Evolutionary conservation across 192 early-diverging fungal species (phyloP), one percentile per base, ranked within the genome.

Genomic region (Irineochytrium annulatum): DNA sequence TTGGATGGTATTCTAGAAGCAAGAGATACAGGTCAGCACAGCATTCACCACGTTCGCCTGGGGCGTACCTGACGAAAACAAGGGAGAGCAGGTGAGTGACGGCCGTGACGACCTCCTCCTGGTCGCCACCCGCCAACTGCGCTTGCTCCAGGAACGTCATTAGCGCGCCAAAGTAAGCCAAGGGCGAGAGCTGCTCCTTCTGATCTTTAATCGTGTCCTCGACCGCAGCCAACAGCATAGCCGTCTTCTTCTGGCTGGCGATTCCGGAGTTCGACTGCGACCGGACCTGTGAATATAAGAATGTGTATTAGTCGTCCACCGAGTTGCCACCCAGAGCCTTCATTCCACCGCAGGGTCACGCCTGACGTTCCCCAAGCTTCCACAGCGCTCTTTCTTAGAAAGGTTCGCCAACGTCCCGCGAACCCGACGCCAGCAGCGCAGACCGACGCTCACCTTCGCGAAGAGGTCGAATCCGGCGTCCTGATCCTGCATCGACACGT

Each of bases 151-250:
- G 30, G 24, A 17, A 6, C 32, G 49, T 70, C 78, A 89, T 84
- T 67, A 97, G 74, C 24, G 89, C 86, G 16, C 86, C 91, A 85
- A 95, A 95, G 70, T 97, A 97, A 24, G 91, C 88, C 27, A 89
- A 79, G 3, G 94, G 88, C 31, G 78, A 81, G 31, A 83, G 74
- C 29, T 76, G 57, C 16, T 77, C 79, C 34, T 76, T 66, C 65
- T 92, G 86, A 67, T 97, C 94, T 22, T 68, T 70, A 59, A 97
- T 82, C 26, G 90, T 90, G 70, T 91, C 84, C 49, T 75, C 71
- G 37, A 82, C 52, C 33, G 73, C 74, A 14, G 59, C 51, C 32
- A 81, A 71, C 3, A 78, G 58, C 37, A 46, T 27, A 17, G 13
- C 54, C 14, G 87, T 83, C 80, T 89, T 82, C 68, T 88, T 86